Evolutionary conservation across 768 basidiomycete genomes (phyloP).

Genomic region (Hygrocybe coccinea): DNA sequence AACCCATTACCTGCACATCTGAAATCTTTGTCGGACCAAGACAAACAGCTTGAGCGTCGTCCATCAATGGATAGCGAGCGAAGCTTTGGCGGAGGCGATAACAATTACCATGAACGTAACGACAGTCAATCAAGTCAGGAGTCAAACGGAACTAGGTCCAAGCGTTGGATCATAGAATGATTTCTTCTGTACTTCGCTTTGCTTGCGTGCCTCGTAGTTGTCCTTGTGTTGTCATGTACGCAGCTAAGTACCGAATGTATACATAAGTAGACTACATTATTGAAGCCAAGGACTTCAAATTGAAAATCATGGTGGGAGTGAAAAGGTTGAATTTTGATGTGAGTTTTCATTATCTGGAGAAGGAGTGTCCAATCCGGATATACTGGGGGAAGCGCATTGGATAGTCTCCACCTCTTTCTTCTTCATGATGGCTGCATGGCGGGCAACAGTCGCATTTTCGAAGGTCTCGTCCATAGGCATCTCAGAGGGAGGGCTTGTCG

Average conservation of each 20-base stretch:
- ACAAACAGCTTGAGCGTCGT: no score
- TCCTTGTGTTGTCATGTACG: no score
- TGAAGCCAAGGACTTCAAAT: conserved; percentile 25
- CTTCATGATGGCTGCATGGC: conserved; percentile 51
- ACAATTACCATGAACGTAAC: no score
- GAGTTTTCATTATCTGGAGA: background rate
- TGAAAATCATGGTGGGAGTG: background rate
- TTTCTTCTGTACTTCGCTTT: conserved; percentile 4
- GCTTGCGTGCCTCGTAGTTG: background rate
- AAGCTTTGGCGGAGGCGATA: no score
- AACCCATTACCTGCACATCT: background rate
- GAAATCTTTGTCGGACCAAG: background rate
- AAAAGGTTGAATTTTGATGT: background rate
- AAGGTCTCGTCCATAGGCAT: conserved; percentile 46
- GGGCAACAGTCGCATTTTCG: conserved; percentile 49
- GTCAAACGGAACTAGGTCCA: conserved; percentile 5
- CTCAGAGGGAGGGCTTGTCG: conserved; percentile 42
- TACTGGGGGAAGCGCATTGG: conserved; percentile 5
- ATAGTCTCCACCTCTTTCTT: conserved; percentile 60
- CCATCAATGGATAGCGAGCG: background rate
- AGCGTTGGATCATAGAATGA: conserved; percentile 59
- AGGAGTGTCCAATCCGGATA: background rate
- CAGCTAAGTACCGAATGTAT: conserved; percentile 6
- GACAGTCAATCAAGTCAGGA: background rate
- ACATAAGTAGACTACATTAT: conserved; percentile 37